Conservation (phyloP, 805 yeast genomes). For the Lipomyces spencermartinsiae region DNA sequence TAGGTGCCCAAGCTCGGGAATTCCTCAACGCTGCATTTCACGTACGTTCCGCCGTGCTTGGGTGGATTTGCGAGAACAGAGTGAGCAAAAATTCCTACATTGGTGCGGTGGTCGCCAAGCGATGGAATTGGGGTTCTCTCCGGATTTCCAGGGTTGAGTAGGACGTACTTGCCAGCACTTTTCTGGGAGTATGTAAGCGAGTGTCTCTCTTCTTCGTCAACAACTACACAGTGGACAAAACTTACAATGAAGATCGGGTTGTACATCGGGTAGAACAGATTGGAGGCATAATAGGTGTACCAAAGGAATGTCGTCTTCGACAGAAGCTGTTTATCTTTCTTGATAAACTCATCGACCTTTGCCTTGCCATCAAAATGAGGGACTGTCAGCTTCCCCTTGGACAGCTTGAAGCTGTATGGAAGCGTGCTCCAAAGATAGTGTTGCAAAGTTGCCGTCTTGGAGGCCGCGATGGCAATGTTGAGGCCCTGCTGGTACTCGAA, state of each 20-base stretch:
- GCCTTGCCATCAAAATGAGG: conserved; percentile 10
- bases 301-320: background rate
- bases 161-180: background rate
- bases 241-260: background rate
- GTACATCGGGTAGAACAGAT: background rate
- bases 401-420: background rate
- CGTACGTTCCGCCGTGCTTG: background rate
- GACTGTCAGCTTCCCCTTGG: background rate
- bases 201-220: background rate
- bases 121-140: background rate
- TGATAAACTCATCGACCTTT: conserved; percentile 9
- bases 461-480: conserved; percentile 3
- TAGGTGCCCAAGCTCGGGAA: background rate
- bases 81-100: background rate
- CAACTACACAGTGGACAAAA: background rate
- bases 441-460: background rate
- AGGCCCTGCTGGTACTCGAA: background rate
- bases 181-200: background rate
- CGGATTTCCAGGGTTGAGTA: background rate
- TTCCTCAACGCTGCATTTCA: background rate
- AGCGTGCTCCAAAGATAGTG: conserved; percentile 9
- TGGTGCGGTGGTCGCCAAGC: background rate
- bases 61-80: background rate
- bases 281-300: background rate
- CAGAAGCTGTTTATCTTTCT: background rate